These are phyloP conservation scores for Hypomontagnella monticulosa DNA, from an alignment of 495 filamentous ascomycete species.

Conservation along the genomic window DNA sequence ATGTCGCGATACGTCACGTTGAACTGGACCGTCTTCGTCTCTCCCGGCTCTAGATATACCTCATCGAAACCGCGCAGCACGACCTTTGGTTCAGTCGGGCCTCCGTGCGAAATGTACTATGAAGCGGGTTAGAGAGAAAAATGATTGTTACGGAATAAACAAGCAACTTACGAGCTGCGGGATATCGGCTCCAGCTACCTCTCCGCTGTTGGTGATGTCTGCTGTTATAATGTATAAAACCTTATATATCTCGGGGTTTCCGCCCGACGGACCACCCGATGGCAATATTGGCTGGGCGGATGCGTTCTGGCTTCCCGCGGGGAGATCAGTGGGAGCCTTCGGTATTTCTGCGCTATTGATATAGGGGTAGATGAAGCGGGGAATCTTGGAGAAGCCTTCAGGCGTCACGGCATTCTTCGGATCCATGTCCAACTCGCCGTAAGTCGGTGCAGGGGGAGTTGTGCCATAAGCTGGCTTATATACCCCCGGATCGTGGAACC, in stretches of 20 bases:
- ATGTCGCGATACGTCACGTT: slow-evolving; percentile 78
- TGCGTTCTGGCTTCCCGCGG: slow-evolving; percentile 67
- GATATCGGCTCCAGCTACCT: slow-evolving; percentile 63
- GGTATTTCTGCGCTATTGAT: slow-evolving; percentile 43
- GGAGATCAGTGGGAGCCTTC: slow-evolving; percentile 57
- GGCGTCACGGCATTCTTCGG: slow-evolving; percentile 47
- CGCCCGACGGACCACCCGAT: slow-evolving; percentile 77
- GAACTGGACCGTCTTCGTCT: slow-evolving; percentile 69
- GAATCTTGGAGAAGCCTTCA: slow-evolving; percentile 51
- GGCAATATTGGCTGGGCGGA: slow-evolving; percentile 73
- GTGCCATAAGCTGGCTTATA: slow-evolving; percentile 38
- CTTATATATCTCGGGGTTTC: slow-evolving; percentile 70
- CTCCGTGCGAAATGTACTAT: slow-evolving; percentile 68
- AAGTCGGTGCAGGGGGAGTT: slow-evolving; percentile 46
- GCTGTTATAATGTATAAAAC: slow-evolving; percentile 56
- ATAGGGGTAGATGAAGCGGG: slow-evolving; percentile 53
- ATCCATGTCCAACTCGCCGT: slow-evolving; percentile 43
- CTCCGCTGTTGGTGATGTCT: slow-evolving; percentile 62
- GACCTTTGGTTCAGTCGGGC: slow-evolving; percentile 69
- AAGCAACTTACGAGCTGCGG: slow-evolving; percentile 64
- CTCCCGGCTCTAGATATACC: slow-evolving; percentile 65
- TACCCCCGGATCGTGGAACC: slow-evolving; percentile 5
- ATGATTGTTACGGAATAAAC: background rate
- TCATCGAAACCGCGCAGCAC: slow-evolving; percentile 87
- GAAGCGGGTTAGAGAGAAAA: slow-evolving; percentile 64